Conservation (phyloP, 805 yeast species). For the Candida manassasensis region DNA sequence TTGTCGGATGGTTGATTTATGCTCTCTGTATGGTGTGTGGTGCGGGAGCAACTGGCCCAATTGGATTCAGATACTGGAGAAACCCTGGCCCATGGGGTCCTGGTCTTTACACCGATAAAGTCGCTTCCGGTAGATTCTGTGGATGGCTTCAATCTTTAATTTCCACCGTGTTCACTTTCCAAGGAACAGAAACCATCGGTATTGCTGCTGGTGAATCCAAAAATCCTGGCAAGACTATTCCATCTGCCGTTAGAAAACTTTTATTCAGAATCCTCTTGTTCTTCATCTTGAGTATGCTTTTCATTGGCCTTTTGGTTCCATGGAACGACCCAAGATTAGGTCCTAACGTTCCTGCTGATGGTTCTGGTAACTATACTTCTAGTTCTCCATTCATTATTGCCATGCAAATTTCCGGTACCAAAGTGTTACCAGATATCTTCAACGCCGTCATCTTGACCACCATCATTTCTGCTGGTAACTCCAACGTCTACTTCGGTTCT, state of each 20-base stretch:
- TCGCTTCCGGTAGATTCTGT: conserved; percentile 53
- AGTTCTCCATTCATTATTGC: conserved; percentile 74
- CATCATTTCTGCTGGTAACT: conserved; percentile 75
- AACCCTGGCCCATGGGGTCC: conserved; percentile 74
- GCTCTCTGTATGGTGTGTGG: conserved; percentile 72
- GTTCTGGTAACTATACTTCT: conserved; percentile 35
- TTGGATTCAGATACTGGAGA: conserved; percentile 80
- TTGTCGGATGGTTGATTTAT: conserved; percentile 65
- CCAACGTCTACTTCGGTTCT: conserved; percentile 69
- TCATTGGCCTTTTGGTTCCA: conserved; percentile 69
- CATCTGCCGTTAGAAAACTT: conserved; percentile 67
- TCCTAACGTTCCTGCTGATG: conserved; percentile 6
- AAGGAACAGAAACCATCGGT: conserved; percentile 76
- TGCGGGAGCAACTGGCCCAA: conserved; percentile 64
- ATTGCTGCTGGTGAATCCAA: conserved; percentile 70
- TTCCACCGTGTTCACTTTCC: conserved; percentile 75
- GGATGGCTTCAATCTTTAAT: conserved; percentile 69
- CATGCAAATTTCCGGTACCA: conserved; percentile 62
- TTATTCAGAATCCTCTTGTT: conserved; percentile 61
- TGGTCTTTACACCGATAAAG: conserved; percentile 44
- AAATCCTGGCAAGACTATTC: conserved; percentile 66
- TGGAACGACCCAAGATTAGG: conserved; percentile 53
- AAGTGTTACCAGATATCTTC: conserved; percentile 61
- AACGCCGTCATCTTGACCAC: conserved; percentile 69
- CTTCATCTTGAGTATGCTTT: conserved; percentile 60